Conservation (phyloP, 257 asterid genomes). For the Plectranthus barbatus region DNA sequence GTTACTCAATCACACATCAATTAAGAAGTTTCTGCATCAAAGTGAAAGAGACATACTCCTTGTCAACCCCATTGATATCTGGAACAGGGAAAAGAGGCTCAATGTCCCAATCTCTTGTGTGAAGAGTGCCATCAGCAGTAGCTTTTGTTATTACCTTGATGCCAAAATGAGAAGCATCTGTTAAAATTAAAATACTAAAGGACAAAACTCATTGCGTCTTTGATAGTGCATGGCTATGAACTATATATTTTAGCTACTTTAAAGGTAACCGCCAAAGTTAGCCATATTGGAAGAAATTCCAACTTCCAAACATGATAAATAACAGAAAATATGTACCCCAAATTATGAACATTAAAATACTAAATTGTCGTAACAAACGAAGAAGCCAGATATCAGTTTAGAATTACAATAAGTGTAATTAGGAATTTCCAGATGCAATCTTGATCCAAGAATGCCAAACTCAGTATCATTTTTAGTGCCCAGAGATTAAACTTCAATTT, state of each 20-base stretch:
- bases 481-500: no score
- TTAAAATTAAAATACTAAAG: constrained; percentile 12
- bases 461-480: no score
- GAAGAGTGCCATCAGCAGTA: constrained; percentile 78
- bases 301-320: not conserved
- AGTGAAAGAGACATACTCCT: constrained; percentile 45
- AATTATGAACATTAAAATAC: not conserved
- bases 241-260: not conserved
- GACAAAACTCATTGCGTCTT: not conserved
- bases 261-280: no score
- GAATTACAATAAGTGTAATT: no score
- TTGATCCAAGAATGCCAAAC: no score
- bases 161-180: constrained; percentile 8
- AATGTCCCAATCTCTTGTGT: constrained; percentile 80
- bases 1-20: constrained; percentile 2
- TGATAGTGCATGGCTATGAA: constrained; percentile 1
- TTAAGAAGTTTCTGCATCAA: not conserved
- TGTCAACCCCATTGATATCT: constrained; percentile 34
- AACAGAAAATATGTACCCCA: not conserved
- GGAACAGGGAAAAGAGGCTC: constrained; percentile 84
- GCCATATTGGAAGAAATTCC: not conserved
- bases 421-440: no score
- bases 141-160: constrained; percentile 73
- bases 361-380: not conserved
- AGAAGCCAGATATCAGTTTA: no score